Percentiles rank a stretch among this genome's conserved stretches.
Conservation (phyloP, 2,329 filamentous ascomycete species). For the Colletotrichum chrysophilum region DNA sequence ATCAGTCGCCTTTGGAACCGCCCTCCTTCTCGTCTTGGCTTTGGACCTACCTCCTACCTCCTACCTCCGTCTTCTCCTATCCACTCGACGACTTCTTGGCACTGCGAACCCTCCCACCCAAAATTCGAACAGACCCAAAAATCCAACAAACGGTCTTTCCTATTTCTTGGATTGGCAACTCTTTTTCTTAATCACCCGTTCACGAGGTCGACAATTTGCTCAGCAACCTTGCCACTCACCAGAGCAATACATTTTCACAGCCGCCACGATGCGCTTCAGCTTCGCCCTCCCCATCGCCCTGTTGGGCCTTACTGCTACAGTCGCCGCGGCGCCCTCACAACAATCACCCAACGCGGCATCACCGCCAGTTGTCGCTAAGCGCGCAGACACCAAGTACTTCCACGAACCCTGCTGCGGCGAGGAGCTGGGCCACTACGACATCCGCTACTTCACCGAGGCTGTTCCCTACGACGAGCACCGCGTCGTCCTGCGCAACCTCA, state of each 20-base stretch:
- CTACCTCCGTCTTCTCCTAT: background rate
- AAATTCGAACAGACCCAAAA: background rate
- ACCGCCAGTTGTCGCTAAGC: constrained; percentile 4
- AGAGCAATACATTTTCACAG: background rate
- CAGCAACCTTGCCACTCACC: background rate
- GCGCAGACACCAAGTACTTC: constrained; percentile 61
- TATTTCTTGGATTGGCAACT: background rate
- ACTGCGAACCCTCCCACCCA: background rate
- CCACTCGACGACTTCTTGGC: background rate
- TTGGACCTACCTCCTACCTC: background rate
- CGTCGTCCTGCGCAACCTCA: constrained; percentile 70
- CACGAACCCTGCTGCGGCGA: constrained; percentile 66
- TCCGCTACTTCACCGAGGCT: constrained; percentile 68
- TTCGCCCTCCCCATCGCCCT: background rate
- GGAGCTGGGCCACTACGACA: constrained; percentile 75
- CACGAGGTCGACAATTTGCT: background rate
- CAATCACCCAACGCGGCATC: background rate
- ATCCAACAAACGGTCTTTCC: background rate
- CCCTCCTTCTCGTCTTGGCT: background rate
- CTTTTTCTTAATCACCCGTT: background rate
- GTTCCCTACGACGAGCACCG: constrained; percentile 71
- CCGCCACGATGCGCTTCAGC: constrained; percentile 3
- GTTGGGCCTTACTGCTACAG: constrained; percentile 1
- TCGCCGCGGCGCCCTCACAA: constrained; percentile 4
- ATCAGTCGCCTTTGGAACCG: background rate